Percentiles rank a stretch among this genome's conserved stretches.
Conservation (phyloP, 129 eudicot genomes). For the Gnaphalium uliginosum region DNA sequence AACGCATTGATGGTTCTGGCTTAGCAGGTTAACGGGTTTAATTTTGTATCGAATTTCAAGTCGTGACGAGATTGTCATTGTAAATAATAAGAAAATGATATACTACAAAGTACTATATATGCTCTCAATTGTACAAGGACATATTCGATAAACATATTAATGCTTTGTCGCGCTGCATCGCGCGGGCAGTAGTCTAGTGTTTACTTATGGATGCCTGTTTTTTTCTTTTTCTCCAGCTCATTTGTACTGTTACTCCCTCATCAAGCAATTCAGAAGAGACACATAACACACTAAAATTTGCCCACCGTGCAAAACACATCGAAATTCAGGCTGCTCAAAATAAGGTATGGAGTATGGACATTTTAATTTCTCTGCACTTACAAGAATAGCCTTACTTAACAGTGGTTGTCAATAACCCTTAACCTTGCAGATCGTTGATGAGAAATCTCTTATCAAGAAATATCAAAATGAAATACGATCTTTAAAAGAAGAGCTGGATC, state of each 20-base stretch:
- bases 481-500: constrained; percentile 85
- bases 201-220: constrained; percentile 6
- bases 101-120: too few species aligned
- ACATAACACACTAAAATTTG: constrained; percentile 93
- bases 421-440: constrained; percentile 72
- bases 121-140: too few species aligned
- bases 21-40: too few species aligned
- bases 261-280: constrained; percentile 96
- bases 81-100: too few species aligned
- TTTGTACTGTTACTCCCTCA: constrained; percentile 91
- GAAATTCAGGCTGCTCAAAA: constrained; percentile 98
- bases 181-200: too few species aligned
- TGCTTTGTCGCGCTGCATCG: too few species aligned
- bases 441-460: constrained; percentile 94
- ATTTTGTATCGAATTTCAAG: too few species aligned
- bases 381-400: not conserved
- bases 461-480: constrained; percentile 90
- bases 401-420: constrained; percentile 17
- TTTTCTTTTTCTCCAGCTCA: constrained; percentile 50
- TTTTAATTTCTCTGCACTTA: constrained; percentile 20
- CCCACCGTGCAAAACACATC: constrained; percentile 93
- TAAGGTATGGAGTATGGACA: constrained; percentile 59
- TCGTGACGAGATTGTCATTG: too few species aligned
- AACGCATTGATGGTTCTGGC: too few species aligned
- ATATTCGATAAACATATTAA: too few species aligned